Percentiles rank a stretch among this genome's conserved stretches.
Evolutionary conservation across 1,284 basidiomycete genomes (phyloP).

Genomic region (Cryptococcus depauperatus): DNA sequence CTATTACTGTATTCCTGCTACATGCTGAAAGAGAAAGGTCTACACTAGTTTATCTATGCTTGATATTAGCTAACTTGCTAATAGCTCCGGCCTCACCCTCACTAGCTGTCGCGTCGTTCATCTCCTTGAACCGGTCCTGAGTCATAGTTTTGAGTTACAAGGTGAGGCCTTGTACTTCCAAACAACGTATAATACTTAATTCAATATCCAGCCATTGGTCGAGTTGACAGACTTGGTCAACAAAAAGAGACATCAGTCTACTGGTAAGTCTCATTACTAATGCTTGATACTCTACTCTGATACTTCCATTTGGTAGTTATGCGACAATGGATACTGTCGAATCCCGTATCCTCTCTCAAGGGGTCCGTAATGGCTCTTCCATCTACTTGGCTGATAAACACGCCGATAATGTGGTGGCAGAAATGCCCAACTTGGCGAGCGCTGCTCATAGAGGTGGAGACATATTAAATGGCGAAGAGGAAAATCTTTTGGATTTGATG

Average conservation of each 20-base stretch:
- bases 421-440: constrained; percentile 34
- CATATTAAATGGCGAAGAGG: constrained; percentile 26
- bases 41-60: not conserved
- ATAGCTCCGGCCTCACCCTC: constrained; percentile 40
- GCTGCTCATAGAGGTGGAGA: constrained; percentile 39
- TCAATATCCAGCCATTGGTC: constrained; percentile 29
- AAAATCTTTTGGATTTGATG: constrained; percentile 29
- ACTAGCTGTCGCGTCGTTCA: constrained; percentile 44
- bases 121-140: constrained; percentile 43
- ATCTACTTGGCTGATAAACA: constrained; percentile 37
- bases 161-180: constrained; percentile 14
- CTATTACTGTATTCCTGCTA: constrained; percentile 40
- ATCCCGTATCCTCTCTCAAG: constrained; percentile 36
- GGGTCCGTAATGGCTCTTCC: constrained; percentile 38
- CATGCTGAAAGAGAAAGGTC: constrained; percentile 43
- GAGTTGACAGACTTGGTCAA: constrained; percentile 40
- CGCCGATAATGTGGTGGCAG: constrained; percentile 21
- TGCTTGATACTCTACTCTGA: not conserved
- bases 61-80: not conserved
- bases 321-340: constrained; percentile 43
- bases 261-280: constrained; percentile 23
- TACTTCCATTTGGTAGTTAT: constrained; percentile 19
- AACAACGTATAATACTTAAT: not conserved
- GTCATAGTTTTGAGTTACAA: constrained; percentile 44
- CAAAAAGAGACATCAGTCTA: constrained; percentile 39